Percentiles rank a stretch among this genome's conserved stretches.
Conservation (phyloP, 768 basidiomycete genomes). For the Crepidotus variabilis region DNA sequence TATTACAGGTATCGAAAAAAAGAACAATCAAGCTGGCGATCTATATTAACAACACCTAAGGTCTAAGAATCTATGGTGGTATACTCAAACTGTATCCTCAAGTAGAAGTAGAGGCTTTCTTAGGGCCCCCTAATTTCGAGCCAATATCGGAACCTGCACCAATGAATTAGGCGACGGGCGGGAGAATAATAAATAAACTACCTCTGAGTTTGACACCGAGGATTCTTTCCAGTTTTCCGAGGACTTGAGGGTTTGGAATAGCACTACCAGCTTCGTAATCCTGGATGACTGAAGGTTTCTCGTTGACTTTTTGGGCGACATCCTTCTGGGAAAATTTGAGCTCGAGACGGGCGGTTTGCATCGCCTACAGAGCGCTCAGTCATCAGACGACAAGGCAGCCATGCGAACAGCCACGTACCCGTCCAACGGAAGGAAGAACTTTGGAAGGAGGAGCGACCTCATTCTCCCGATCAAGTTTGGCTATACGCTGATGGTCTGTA, state of each 20-base stretch:
- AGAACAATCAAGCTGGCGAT: not conserved
- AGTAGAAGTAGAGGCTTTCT: slow-evolving; percentile 23
- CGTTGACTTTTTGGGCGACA: slow-evolving; percentile 88
- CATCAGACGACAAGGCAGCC: slow-evolving; percentile 8
- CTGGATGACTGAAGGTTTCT: slow-evolving; percentile 83
- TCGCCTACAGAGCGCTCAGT: slow-evolving; percentile 47
- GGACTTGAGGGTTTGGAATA: slow-evolving; percentile 81
- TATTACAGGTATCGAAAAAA: not conserved
- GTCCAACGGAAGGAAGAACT: slow-evolving; percentile 67
- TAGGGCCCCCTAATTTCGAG: slow-evolving; percentile 81
- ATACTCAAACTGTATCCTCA: not conserved
- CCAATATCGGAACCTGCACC: slow-evolving; percentile 72
- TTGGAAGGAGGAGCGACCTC: slow-evolving; percentile 92
- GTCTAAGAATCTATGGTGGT: slow-evolving; percentile 1
- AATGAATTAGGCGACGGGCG: slow-evolving; percentile 7
- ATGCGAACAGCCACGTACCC: slow-evolving; percentile 40
- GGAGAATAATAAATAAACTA: slow-evolving; percentile 26
- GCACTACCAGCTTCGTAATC: slow-evolving; percentile 90
- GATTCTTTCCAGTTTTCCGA: slow-evolving; percentile 82
- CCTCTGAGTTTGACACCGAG: slow-evolving; percentile 90
- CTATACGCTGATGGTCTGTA: slow-evolving; percentile 91
- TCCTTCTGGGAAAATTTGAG: slow-evolving; percentile 88
- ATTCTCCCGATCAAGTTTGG: slow-evolving; percentile 92
- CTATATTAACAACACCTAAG: not conserved
- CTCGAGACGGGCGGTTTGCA: slow-evolving; percentile 75